Conservation (phyloP, 192 early-diverging fungal species). For the Rhizophagus clarus region DNA sequence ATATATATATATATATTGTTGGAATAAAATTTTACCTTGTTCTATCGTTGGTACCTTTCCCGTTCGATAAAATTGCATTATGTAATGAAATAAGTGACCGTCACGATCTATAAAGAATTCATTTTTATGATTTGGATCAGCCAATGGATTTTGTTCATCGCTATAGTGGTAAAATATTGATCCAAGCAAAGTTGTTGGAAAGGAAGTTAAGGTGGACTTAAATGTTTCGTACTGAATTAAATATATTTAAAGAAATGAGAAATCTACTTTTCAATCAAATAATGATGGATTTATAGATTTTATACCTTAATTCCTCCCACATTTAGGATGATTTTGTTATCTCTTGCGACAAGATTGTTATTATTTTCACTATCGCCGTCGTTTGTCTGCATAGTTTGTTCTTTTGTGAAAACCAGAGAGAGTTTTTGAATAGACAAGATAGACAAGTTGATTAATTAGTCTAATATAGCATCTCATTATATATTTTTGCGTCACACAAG, state of each 20-base stretch:
- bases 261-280: neutral
- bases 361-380: neutral
- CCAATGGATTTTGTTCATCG: neutral
- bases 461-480: neutral
- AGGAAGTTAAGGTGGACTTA: conserved; percentile 13
- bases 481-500: neutral
- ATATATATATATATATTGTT: no score
- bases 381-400: neutral
- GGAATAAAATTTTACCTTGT: neutral
- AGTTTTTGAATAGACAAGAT: neutral
- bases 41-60: conserved; percentile 10
- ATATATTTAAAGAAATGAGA: neutral
- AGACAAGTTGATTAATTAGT: neutral
- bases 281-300: neutral
- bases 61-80: conserved; percentile 24
- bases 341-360: neutral
- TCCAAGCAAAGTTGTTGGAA: conserved; percentile 16
- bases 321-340: conserved; percentile 11
- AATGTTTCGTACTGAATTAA: conserved; percentile 19
- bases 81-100: conserved; percentile 21
- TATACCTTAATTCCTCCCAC: conserved; percentile 26
- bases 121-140: neutral
- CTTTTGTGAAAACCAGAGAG: neutral
- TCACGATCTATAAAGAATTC: conserved; percentile 27
- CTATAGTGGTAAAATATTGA: conserved; percentile 9